Evolutionary conservation across 106 monocot species (phyloP), one percentile per base, ranked within the genome.

Genomic region (Allium fistulosum): DNA sequence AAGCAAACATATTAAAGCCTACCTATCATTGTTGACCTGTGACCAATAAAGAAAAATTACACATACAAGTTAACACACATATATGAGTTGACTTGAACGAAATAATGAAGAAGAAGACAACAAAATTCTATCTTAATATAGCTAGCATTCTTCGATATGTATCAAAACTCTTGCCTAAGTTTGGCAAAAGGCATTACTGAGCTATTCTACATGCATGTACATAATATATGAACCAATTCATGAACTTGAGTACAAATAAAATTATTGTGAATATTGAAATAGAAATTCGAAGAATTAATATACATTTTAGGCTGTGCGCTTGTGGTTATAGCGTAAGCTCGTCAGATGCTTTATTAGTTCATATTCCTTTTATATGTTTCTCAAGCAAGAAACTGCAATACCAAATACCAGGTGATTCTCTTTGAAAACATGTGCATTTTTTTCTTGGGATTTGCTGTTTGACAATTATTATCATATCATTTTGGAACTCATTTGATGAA

Each of bases 361-460:
- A 37, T 37, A 37, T 37, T 37, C 37, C 37, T 37, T 37, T 37
- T 37, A 37, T 2, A 37, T 4, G 5, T 37, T 37, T 5, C 37
- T 37, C 5, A 37, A 37, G 37, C 37, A 37, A 37, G 37, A 37
- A 37, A 37, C 37, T 5, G 37, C 37, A 37, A 5, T 37, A 37
- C 37, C 37, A 37, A 37, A 5, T 37, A 37, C 37, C 37, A 37
- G 37, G 37, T 37, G 37, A 37, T 37, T 37, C 37, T 37, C 37
- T 37, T 5, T 37, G 2, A 37, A 37, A 37, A 37, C 37, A 37
- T 37, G 37, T 37, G 37, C 0, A 4, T 37, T 37, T 37, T 15
- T 45, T 17, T 51, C 51, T 66, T 50, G 66, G 66, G 52, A 66
- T 51, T 66, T 66, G 66, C 16, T 52, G 17, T 66, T 66, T 66